These are phyloP conservation scores for Monosporascus ibericus DNA, from an alignment of 2,329 filamentous ascomycete species.

Conservation along the genomic window DNA sequence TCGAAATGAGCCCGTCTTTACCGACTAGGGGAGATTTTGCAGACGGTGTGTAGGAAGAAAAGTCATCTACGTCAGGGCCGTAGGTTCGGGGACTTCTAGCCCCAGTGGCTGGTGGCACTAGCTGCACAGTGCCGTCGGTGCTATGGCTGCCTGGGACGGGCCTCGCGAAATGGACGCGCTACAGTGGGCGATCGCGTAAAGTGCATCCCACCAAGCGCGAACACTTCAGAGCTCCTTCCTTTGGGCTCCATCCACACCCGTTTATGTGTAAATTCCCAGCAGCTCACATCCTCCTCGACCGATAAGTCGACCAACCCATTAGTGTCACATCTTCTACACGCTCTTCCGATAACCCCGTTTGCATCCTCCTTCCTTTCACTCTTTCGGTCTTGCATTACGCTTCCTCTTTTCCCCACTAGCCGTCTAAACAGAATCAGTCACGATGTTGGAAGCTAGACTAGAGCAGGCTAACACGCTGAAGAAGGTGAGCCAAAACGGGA, in stretches of 20 bases:
- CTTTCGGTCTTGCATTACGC: neutral
- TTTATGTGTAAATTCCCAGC: neutral
- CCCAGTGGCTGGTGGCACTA: neutral
- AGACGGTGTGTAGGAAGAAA: no score
- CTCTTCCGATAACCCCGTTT: neutral
- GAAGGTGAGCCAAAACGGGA: conserved; percentile 56
- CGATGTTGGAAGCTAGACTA: conserved; percentile 93
- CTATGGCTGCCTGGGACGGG: no score
- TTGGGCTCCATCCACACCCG: conserved; percentile 1
- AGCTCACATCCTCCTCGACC: neutral
- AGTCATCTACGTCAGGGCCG: no score
- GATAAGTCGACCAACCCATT: neutral
- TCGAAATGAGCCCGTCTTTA: no score
- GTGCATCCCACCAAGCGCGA: neutral
- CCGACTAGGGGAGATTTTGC: no score
- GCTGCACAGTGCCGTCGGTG: neutral
- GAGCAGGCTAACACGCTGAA: conserved; percentile 92
- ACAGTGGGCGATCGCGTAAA: neutral
- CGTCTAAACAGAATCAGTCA: conserved; percentile 23
- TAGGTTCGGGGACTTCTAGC: no score
- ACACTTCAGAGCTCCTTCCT: neutral
- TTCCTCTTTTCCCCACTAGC: neutral
- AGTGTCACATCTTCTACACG: neutral
- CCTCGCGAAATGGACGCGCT: neutral
- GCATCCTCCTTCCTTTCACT: neutral